Conservation (phyloP, 2,329 filamentous ascomycete species). For the Ascochyta clinopodiicola region DNA sequence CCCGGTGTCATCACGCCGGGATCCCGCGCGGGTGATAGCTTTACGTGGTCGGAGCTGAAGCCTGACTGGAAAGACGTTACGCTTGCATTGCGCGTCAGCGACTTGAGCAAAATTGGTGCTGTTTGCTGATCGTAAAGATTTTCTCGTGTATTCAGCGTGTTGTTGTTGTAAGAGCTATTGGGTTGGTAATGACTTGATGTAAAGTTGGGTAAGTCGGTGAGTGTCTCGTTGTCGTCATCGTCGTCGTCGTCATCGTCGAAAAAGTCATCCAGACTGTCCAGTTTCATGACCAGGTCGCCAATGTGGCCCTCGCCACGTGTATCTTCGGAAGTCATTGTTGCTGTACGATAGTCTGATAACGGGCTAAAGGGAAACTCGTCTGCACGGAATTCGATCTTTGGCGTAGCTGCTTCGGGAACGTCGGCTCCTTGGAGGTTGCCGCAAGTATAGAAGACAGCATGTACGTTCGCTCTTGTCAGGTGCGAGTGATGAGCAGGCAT, state of each 20-base stretch:
- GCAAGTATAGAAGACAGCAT: conserved; percentile 95
- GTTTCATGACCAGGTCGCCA: conserved; percentile 75
- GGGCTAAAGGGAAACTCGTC: conserved; percentile 84
- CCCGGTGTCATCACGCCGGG: conserved; percentile 64
- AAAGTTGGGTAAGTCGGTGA: conserved; percentile 44
- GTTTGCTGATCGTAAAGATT: conserved; percentile 93
- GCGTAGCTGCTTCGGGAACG: conserved; percentile 71
- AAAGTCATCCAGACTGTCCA: conserved; percentile 63
- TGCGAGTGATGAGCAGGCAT: conserved; percentile 89
- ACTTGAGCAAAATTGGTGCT: conserved; percentile 86
- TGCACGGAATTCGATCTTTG: conserved; percentile 89
- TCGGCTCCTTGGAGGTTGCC: conserved; percentile 57
- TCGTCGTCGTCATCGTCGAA: conserved; percentile 58
- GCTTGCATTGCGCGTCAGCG: conserved; percentile 73
- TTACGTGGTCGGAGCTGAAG: conserved; percentile 70
- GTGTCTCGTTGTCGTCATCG: conserved; percentile 46
- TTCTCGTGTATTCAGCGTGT: conserved; percentile 63
- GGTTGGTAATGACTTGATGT: conserved; percentile 40
- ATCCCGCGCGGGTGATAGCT: conserved; percentile 63
- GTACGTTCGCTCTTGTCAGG: conserved; percentile 87
- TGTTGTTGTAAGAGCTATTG: conserved; percentile 34
- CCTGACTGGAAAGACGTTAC: conserved; percentile 84
- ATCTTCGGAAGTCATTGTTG: conserved; percentile 93
- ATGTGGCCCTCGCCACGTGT: conserved; percentile 74
- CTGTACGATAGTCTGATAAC: conserved; percentile 74